These are phyloP conservation scores for Akanthomyces lecanii DNA, from an alignment of 2,329 filamentous ascomycete species.

Conservation along the genomic window DNA sequence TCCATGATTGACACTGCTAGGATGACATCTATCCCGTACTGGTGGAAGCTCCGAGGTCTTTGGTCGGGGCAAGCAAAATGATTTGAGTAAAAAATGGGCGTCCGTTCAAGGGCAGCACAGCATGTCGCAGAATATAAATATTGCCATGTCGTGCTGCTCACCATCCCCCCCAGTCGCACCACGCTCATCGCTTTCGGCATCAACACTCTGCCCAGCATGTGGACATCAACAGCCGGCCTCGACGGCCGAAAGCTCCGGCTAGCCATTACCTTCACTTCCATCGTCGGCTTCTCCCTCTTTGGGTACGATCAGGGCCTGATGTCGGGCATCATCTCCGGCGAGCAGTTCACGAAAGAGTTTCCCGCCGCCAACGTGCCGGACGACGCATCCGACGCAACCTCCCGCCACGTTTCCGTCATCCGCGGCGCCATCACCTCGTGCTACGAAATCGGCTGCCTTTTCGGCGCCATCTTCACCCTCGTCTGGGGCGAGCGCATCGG, in stretches of 20 bases:
- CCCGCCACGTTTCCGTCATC: conserved; percentile 36
- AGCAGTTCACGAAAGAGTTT: conserved; percentile 47
- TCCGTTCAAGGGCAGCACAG: background rate
- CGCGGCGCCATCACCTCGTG: conserved; percentile 46
- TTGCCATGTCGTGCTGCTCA: background rate
- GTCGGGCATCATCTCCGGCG: conserved; percentile 49
- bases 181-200: background rate
- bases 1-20: background rate
- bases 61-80: background rate
- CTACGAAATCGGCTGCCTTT: conserved; percentile 51
- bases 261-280: conserved; percentile 58
- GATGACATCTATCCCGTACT: background rate
- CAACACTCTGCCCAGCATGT: conserved; percentile 34
- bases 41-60: conserved; percentile 4
- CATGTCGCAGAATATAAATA: background rate
- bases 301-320: conserved; percentile 55
- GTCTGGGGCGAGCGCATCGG: conserved; percentile 50
- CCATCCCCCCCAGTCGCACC: background rate
- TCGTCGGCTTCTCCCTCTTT: conserved; percentile 59
- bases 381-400: background rate
- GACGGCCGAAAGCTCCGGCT: conserved; percentile 53
- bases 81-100: background rate
- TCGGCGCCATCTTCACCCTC: conserved; percentile 45
- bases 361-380: conserved; percentile 30
- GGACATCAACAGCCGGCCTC: conserved; percentile 53